A percentile compares a stretch with the other conserved stretches of the same genome.
These are phyloP conservation scores for Metarhizium sp. DNA, from an alignment of 2,329 filamentous ascomycete species.

Conservation along the genomic window DNA sequence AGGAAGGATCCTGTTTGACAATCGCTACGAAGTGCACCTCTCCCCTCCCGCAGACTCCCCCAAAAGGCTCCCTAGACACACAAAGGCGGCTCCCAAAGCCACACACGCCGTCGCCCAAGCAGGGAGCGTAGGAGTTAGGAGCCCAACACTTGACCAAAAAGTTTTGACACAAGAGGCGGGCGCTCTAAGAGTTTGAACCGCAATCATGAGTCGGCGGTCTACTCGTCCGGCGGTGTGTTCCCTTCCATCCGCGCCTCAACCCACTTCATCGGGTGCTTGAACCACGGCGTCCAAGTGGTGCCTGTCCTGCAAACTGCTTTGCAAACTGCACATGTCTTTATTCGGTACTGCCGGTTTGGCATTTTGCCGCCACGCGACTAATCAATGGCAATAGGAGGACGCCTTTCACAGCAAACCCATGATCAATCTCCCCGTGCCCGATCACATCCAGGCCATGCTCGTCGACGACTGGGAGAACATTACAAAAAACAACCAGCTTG, in stretches of 20 bases:
- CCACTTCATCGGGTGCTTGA: background rate
- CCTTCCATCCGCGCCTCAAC: background rate
- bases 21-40: constrained; percentile 1
- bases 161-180: background rate
- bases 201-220: background rate
- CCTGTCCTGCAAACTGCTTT: background rate
- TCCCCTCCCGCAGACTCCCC: background rate
- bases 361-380: background rate
- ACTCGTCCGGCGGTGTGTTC: background rate
- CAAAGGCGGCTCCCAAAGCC: background rate
- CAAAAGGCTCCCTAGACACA: too few relatives aligned
- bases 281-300: background rate
- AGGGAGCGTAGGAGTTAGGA: background rate
- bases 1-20: constrained; percentile 4
- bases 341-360: background rate
- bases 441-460: constrained; percentile 81
- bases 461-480: constrained; percentile 99
- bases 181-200: background rate
- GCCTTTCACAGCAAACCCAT: constrained; percentile 74
- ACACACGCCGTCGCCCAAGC: background rate
- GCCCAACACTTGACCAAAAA: background rate
- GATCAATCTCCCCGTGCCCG: constrained; percentile 77
- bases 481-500: constrained; percentile 87
- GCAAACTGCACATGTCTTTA: background rate
- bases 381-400: constrained; percentile 58